Percentiles rank a stretch among this genome's conserved stretches.
Evolutionary conservation across 225 moss, liverwort and hornwort species (phyloP).

Genomic region (Marchantia polymorpha): DNA sequence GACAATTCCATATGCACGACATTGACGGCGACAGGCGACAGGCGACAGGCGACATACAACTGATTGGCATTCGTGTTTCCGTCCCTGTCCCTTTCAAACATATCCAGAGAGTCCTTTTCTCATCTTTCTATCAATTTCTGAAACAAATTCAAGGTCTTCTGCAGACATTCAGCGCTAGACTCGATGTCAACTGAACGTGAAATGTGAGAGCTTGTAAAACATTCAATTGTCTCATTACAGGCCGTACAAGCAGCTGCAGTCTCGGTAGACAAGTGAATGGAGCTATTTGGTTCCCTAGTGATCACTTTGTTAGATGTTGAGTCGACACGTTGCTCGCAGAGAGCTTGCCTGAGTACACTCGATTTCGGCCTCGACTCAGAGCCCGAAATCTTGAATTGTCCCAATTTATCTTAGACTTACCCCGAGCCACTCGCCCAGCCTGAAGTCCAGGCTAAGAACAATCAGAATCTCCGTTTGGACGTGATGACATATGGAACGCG

Average conservation of each 20-base stretch:
- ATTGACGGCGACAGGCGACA: no score
- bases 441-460: neutral
- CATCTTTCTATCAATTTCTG: no score
- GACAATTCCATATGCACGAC: no score
- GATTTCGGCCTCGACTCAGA: neutral
- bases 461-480: neutral
- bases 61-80: no score
- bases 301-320: neutral
- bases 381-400: neutral
- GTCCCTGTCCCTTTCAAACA: no score
- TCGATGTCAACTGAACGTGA: no score
- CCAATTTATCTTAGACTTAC: neutral
- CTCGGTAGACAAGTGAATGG: neutral
- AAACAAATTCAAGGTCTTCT: no score
- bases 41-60: no score
- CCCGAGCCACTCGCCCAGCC: neutral
- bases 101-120: no score
- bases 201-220: no score
- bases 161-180: no score
- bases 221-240: neutral
- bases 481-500: neutral
- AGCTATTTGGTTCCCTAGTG: neutral
- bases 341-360: neutral
- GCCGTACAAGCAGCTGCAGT: neutral
- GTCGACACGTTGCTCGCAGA: neutral